These are phyloP conservation scores for Melaleuca quinquenervia DNA, from an alignment of 345 rosid species.

Conservation along the genomic window DNA sequence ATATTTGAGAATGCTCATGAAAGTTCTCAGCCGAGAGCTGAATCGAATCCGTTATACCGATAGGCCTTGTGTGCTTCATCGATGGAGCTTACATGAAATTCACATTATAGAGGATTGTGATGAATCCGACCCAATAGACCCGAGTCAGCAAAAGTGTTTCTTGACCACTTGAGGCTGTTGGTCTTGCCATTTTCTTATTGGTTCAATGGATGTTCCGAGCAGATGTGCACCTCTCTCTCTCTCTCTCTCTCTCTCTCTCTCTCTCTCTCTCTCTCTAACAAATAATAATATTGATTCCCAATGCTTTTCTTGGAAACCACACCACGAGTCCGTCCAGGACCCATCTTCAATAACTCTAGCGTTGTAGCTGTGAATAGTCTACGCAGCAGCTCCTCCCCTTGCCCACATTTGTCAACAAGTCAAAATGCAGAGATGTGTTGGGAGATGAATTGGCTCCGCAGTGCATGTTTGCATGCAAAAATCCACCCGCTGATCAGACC, in stretches of 20 bases:
- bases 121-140: rapidly evolving
- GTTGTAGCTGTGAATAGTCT: background rate
- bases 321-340: background rate
- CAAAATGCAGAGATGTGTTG: background rate
- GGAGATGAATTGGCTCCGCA: background rate
- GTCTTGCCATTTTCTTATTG: background rate
- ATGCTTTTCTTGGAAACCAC: background rate
- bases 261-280: background rate
- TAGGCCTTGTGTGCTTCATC: background rate
- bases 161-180: background rate
- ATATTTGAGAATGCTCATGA: background rate
- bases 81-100: background rate
- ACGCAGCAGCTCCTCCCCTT: background rate
- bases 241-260: background rate
- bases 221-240: background rate
- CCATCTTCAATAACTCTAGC: background rate
- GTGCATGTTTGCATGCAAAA: background rate
- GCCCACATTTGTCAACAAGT: background rate
- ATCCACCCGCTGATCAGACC: background rate
- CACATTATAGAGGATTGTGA: background rate
- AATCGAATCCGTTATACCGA: background rate
- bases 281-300: background rate
- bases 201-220: background rate
- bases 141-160: background rate
- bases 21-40: background rate